Conservation (phyloP, 169 alveolate genomes). For the Cryptosporidium tyzzeri region DNA sequence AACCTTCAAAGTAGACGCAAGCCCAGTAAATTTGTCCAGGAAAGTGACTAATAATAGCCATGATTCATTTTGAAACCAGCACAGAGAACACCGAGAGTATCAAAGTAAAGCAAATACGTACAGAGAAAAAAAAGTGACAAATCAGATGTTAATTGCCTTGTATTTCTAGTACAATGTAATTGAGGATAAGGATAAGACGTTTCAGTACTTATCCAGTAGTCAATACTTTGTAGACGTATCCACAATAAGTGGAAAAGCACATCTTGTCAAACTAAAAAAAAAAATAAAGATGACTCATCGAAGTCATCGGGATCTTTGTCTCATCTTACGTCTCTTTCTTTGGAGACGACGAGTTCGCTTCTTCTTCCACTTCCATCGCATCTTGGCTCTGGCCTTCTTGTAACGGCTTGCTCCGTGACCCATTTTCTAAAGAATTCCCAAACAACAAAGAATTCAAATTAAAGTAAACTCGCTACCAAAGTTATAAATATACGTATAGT, state of each 20-base stretch:
- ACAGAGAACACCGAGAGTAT: neutral
- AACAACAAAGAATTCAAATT: neutral
- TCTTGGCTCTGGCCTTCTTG: constrained; percentile 92
- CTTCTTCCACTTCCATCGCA: constrained; percentile 96
- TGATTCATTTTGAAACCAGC: no score
- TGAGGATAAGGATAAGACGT: neutral
- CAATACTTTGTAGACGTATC: neutral
- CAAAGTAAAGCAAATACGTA: neutral
- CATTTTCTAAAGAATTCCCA: constrained; percentile 78
- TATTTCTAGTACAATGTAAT: neutral
- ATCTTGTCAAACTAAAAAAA: constrained; percentile 15
- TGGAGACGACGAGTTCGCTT: constrained; percentile 92
- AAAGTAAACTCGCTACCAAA: neutral
- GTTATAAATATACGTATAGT: neutral
- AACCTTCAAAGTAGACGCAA: no score
- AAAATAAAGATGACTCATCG: constrained; percentile 2
- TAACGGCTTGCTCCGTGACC: constrained; percentile 94
- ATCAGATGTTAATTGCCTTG: constrained; percentile 13
- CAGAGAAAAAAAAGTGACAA: neutral
- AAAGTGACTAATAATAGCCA: no score
- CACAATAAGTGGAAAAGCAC: neutral
- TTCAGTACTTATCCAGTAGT: neutral
- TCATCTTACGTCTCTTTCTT: constrained; percentile 92
- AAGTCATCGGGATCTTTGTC: constrained; percentile 89
- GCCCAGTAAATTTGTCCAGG: no score